Evolutionary conservation across 2,329 filamentous ascomycete species (phyloP).

Genomic region (Neobulgaria alba): DNA sequence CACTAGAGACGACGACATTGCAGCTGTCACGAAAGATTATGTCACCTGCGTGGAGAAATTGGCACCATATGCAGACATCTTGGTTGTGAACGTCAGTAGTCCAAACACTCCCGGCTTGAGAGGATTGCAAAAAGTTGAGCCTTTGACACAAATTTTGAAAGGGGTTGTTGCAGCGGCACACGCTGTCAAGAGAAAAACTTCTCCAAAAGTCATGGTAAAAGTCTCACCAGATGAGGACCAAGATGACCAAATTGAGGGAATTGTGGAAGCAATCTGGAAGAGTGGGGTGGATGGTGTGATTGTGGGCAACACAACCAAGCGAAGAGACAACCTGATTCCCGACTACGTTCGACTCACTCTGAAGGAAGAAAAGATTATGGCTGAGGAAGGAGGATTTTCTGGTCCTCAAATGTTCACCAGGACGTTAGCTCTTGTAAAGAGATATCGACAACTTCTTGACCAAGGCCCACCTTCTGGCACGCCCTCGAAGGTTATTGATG

Average conservation of each 20-base stretch:
- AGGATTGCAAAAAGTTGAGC: conserved; percentile 75
- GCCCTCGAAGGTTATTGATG: conserved; percentile 28
- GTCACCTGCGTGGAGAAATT: conserved; percentile 81
- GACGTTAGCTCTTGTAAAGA: conserved; percentile 68
- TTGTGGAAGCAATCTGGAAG: conserved; percentile 73
- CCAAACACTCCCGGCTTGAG: conserved; percentile 92
- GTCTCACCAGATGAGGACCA: conserved; percentile 93
- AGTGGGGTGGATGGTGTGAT: conserved; percentile 92
- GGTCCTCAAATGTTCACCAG: conserved; percentile 81
- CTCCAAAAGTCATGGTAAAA: conserved; percentile 91
- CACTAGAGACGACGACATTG: conserved; percentile 76
- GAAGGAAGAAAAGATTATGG: conserved; percentile 58
- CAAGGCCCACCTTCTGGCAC: conserved; percentile 33
- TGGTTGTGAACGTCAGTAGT: conserved; percentile 97
- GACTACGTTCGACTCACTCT: conserved; percentile 53
- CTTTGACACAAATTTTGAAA: conserved; percentile 69
- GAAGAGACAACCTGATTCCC: conserved; percentile 62
- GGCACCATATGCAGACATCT: conserved; percentile 81
- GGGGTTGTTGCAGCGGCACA: conserved; percentile 76
- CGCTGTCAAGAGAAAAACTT: conserved; percentile 57
- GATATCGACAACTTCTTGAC: conserved; percentile 66
- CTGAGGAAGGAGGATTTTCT: conserved; percentile 80
- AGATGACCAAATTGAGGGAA: conserved; percentile 74
- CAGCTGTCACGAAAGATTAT: conserved; percentile 73
- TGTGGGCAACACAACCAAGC: conserved; percentile 93